Percentiles rank a stretch among this genome's conserved stretches.
These are phyloP conservation scores for Claviceps pusilla DNA, from an alignment of 2,329 filamentous ascomycete species.

Conservation along the genomic window DNA sequence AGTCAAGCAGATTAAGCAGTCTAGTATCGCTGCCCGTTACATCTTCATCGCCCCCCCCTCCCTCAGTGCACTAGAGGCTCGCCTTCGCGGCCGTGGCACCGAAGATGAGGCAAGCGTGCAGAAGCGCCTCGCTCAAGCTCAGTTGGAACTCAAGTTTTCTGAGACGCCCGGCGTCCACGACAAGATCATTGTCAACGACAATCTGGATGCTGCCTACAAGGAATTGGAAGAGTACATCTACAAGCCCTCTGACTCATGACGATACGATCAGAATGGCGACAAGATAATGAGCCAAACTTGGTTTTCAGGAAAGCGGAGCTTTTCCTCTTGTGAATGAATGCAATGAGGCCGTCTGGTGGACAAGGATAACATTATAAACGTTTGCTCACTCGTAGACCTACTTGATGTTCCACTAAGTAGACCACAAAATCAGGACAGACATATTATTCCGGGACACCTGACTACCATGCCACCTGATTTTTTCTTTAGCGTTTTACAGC, in stretches of 20 bases:
- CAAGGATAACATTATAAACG: too few species aligned
- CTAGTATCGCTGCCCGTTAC: constrained; percentile 60
- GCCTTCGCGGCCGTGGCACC: constrained; percentile 62
- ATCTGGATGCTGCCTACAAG: constrained; percentile 36
- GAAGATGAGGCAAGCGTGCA: constrained; percentile 58
- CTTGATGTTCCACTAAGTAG: too few species aligned
- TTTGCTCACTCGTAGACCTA: too few species aligned
- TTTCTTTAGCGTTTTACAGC: too few species aligned
- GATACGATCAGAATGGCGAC: too few species aligned
- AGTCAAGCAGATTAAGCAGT: constrained; percentile 81
- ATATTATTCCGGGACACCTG: too few species aligned
- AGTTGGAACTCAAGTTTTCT: constrained; percentile 58
- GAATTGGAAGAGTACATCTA: constrained; percentile 36
- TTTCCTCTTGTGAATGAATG: too few species aligned
- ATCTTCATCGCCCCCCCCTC: constrained; percentile 74
- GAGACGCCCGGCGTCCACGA: constrained; percentile 43
- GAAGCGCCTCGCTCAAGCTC: constrained; percentile 56
- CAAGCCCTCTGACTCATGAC: constrained; percentile 12
- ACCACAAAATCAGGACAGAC: too few species aligned
- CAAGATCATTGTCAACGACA: constrained; percentile 24
- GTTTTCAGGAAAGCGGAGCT: too few species aligned
- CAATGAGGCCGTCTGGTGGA: too few species aligned
- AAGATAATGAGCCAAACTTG: too few species aligned
- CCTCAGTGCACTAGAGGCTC: constrained; percentile 55
- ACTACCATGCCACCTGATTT: too few species aligned